Evolutionary conservation across 169 alveolate species (phyloP).

Genomic region (Eimeria maxima): DNA sequence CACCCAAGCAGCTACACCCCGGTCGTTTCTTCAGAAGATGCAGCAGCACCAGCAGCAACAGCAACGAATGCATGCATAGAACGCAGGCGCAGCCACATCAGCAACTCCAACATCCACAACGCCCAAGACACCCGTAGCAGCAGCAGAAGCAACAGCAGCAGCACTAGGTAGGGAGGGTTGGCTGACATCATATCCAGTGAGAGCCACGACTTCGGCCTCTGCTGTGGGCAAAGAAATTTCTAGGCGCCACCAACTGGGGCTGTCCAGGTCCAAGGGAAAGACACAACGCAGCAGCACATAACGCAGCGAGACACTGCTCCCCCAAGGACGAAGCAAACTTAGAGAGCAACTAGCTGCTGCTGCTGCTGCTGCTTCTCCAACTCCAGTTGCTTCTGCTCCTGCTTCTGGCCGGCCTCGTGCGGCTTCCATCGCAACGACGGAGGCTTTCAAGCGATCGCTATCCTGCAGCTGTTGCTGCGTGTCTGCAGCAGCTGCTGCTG

Average conservation of each 20-base stretch:
- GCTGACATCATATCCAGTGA: conserved; percentile 39
- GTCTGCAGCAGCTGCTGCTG: not conserved
- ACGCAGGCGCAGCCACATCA: not conserved
- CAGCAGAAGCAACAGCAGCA: conserved; percentile 7
- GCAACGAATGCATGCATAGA: not conserved
- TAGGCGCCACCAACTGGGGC: conserved; percentile 53
- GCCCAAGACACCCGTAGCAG: not conserved
- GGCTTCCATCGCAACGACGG: not conserved
- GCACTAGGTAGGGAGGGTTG: not conserved
- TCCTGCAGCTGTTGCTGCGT: conserved; percentile 14
- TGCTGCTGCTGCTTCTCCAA: not conserved
- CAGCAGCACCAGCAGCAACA: not conserved
- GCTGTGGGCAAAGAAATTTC: conserved; percentile 26
- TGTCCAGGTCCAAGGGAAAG: not conserved
- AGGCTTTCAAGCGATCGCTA: not conserved
- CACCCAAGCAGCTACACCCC: not conserved
- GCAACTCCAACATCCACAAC: not conserved
- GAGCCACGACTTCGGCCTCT: conserved; percentile 17
- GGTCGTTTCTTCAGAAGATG: not conserved
- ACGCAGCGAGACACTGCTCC: not conserved
- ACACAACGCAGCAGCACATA: conserved; percentile 35
- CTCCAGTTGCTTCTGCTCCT: not conserved
- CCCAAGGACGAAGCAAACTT: conserved; percentile 55
- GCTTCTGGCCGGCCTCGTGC: not conserved
- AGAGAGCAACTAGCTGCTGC: not conserved